phyloP scores from a whole-genome alignment of 495 filamentous ascomycete species.

The Penicillium goetzii region DNA sequence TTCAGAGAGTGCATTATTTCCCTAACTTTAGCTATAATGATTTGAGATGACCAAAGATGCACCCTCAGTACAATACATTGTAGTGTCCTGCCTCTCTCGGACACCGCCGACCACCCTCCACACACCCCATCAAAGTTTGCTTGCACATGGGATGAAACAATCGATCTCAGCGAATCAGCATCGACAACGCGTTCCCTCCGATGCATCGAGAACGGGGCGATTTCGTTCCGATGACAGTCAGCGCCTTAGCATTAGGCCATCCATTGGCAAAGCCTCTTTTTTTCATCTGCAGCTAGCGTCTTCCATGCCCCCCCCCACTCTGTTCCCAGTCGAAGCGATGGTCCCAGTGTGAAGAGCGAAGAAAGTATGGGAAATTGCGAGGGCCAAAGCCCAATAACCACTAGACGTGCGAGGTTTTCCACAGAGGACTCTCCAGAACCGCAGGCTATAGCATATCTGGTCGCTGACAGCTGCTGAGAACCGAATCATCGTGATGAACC shows the following conservation, averaged over 20 bases:
- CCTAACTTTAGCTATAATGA: no score
- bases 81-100: not conserved
- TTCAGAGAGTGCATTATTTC: no score
- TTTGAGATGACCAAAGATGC: no score
- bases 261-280: not conserved
- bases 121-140: not conserved
- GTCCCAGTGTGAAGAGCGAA: not conserved
- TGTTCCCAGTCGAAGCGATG: not conserved
- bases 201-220: not conserved
- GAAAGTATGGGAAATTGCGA: not conserved
- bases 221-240: not conserved
- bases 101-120: not conserved
- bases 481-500: not conserved
- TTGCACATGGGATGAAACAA: not conserved
- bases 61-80: no score
- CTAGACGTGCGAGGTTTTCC: not conserved
- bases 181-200: not conserved
- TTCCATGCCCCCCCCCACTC: not conserved
- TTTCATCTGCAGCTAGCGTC: not conserved
- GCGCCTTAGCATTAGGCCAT: not conserved
- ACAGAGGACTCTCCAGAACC: not conserved
- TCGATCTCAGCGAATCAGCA: not conserved
- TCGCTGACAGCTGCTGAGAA: not conserved
- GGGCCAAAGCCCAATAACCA: not conserved
- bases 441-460: not conserved